Base-by-base conservation (phyloP, 208 protist species). In the Trypanosoma avium region DNA sequence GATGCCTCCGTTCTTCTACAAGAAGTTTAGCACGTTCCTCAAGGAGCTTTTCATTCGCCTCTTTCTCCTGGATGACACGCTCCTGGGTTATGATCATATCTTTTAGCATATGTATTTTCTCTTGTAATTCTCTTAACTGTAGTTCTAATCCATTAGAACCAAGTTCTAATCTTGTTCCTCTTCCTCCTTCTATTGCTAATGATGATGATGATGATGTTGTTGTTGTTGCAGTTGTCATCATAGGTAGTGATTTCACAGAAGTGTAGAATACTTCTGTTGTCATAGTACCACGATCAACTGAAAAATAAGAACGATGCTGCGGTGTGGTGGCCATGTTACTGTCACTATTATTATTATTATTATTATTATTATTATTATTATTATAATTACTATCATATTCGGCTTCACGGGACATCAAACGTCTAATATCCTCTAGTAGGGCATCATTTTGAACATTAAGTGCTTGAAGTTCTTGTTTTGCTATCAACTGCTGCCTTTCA, bases 371-470 rank as follows among this genome's bases (percentile, higher is more conserved):
- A n/a, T n/a, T n/a, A 9, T 8, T 42, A 15, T 15, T 42, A 9
- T 42, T 19, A 15, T 40, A 9, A 27, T 48, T 40, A 38, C 22
- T 47, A 17, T 22, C 22, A 10, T 36, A 30, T 3, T 22, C 12
- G 0, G 17, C 45, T 3, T 62, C 43, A 22, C 46, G 48, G 52
- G 45, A 36, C 59, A 61, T 73, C 35, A 61, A 46, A 15, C 36
- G 52, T 38, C 46, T 54, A 15, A 75, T 22, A 17, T 75, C 69
- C 9, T 55, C 48, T 9, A 75, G 50, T 3, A 75, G 61, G 33
- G 58, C 43, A 13, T 69, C 61, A 38, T 75, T 75, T 35, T 75
- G 69, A 24, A 62, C n/a, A 30, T 59, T 68, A 21, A 75, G 61
- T 13, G 69, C 69, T 7, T 53, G 52, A 12, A 69, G 43, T 45